A percentile compares a stretch with the other conserved stretches of the same genome.
Evolutionary conservation across 2,329 filamentous ascomycete genomes (phyloP).

Genomic region (Botryosphaeria agaves): DNA sequence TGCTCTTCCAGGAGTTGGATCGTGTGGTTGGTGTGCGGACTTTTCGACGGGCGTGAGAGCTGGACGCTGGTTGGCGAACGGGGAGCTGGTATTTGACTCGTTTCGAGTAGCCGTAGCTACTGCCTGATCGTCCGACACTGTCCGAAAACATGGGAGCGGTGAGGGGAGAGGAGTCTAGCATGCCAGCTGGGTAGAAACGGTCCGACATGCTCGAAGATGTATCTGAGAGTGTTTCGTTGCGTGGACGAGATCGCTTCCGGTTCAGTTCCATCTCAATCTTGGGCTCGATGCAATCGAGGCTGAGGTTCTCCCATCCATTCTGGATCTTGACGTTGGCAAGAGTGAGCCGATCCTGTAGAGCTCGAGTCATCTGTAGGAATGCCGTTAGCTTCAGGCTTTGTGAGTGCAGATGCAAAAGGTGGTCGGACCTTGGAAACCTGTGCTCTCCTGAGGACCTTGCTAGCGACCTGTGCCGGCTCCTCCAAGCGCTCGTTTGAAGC

Average conservation of each 20-base stretch:
- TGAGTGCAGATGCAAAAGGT: not conserved
- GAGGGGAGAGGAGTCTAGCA: constrained; percentile 70
- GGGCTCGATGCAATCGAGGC: constrained; percentile 71
- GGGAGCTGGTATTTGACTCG: constrained; percentile 15
- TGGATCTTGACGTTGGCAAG: constrained; percentile 96
- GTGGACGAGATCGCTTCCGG: constrained; percentile 46
- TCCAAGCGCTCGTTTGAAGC: constrained; percentile 15
- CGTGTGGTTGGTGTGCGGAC: constrained; percentile 40
- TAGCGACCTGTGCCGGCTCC: constrained; percentile 21
- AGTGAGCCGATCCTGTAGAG: constrained; percentile 82
- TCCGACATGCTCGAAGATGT: constrained; percentile 75
- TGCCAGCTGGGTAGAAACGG: constrained; percentile 47
- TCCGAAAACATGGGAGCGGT: constrained; percentile 75
- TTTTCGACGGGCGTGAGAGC: constrained; percentile 52
- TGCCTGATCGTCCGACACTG: constrained; percentile 53
- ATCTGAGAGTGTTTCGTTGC: constrained; percentile 65
- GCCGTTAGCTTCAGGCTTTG: not conserved
- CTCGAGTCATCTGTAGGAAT: constrained; percentile 62
- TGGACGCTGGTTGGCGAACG: constrained; percentile 19
- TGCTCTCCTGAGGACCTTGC: constrained; percentile 23
- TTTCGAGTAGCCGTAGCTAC: constrained; percentile 21
- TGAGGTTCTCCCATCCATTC: constrained; percentile 85
- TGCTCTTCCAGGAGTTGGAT: constrained; percentile 53
- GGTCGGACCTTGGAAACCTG: constrained; percentile 23
- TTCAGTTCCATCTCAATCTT: constrained; percentile 65